Evolutionary conservation across 768 basidiomycete genomes (phyloP).

Genomic region (Boletus rex-veris): DNA sequence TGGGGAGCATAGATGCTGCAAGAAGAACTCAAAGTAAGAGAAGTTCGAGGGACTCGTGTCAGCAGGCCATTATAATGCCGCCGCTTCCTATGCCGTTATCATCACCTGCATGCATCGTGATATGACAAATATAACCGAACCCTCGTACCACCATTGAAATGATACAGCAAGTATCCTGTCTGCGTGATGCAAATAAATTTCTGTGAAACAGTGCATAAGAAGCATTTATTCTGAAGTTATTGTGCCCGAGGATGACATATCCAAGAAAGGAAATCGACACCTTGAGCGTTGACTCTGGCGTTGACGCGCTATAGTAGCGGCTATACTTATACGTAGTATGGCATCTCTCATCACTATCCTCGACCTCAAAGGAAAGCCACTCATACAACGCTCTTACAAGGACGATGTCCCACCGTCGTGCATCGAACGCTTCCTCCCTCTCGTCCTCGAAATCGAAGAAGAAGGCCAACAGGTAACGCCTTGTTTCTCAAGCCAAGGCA

Average conservation of each 20-base stretch:
- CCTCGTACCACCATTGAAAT: no score
- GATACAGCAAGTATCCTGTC: no score
- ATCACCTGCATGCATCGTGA: no score
- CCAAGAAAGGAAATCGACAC: neutral
- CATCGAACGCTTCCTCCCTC: constrained; percentile 90
- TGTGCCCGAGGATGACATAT: neutral
- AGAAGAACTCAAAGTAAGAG: no score
- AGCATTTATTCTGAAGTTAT: no score
- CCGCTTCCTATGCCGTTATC: no score
- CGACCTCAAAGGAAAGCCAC: constrained; percentile 96
- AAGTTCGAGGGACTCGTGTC: no score
- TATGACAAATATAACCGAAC: no score
- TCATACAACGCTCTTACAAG: constrained; percentile 94
- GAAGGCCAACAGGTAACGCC: constrained; percentile 95
- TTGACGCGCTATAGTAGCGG: neutral
- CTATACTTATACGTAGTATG: constrained; percentile 30
- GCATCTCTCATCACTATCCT: constrained; percentile 85
- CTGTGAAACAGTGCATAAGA: no score
- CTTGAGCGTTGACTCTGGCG: neutral
- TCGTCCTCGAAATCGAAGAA: constrained; percentile 94
- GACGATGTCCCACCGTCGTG: constrained; percentile 90
- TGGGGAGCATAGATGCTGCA: no score
- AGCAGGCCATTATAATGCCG: no score
- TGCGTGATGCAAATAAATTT: no score
- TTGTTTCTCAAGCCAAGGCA: constrained; percentile 90